Evolutionary conservation across 148 eudicot species (phyloP), one percentile per base, ranked within the genome.

Genomic region (Pouteria glomerata): DNA sequence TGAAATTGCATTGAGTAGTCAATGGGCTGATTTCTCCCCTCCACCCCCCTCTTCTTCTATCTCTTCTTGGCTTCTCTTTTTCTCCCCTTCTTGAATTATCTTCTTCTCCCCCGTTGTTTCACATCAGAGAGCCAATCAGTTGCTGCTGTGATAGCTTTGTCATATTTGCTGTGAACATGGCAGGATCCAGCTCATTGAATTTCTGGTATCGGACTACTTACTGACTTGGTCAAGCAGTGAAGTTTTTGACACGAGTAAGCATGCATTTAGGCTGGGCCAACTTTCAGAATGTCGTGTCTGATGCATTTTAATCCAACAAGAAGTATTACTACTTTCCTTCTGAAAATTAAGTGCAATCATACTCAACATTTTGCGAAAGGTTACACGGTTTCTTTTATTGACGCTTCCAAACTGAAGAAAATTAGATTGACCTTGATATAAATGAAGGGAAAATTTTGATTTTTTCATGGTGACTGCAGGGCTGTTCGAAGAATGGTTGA

Each of bases 161-260:
- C 35, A 58, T 6, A 15, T 66, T 29, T 75, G 56, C 58, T 56
- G 24, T 72, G 68, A 76, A 58, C 52, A 66, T 81, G 77, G 73
- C 96, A 95, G 98, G 96, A 94, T 91, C 72, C 96, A 91, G 85
- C 97, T 94, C 57, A 84, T 85, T 26, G 97, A 94, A 74, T 86
- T 82, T 76, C 76, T 94, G 76, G 79, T 86, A 68, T 85, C 93
- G 69, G 90, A 89, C 75, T 72, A 85, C 83, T 79, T 89, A 52
- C 71, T 80, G 37, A 57, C 78, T 71, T 91, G 98, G 97, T 83
- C 89, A 21, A 82, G 74, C 50, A 76, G 83, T 71, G 81, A 82
- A 68, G 80, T 41, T 69, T 88, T 91, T 27, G 89, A 88, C 70
- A 78, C 60, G 21, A 79, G 98, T 95, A 82, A 31, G 89, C 74